Evolutionary conservation across 768 basidiomycete genomes (phyloP).

Genomic region (Suillus cothurnatus): DNA sequence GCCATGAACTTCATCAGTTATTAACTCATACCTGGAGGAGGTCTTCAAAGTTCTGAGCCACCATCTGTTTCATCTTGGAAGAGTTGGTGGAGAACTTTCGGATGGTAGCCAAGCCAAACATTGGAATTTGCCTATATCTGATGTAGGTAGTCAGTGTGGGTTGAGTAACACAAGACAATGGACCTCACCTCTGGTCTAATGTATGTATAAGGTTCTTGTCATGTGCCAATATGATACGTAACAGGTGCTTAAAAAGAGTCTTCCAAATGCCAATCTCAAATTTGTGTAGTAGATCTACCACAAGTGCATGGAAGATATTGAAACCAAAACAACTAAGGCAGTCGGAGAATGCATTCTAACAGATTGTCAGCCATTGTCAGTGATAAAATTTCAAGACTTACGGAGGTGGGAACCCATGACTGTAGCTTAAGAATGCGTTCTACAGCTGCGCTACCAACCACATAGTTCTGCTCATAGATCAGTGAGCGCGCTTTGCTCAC

Average conservation of each 20-base stretch:
- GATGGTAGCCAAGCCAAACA: conserved; percentile 36
- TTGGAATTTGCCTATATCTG: conserved; percentile 8
- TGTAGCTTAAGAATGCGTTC: neutral
- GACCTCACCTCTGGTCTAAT: neutral
- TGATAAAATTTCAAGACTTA: neutral
- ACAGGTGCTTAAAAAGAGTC: neutral
- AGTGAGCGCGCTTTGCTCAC: too few species aligned
- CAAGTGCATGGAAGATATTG: neutral
- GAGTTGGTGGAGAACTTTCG: conserved; percentile 32
- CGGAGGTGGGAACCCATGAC: neutral
- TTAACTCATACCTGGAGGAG: conserved; percentile 26
- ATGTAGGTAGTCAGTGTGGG: too few species aligned
- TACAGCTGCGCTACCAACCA: too few species aligned
- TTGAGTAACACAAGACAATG: too few species aligned
- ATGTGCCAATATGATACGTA: neutral
- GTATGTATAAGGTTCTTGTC: neutral
- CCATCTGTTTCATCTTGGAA: conserved; percentile 36
- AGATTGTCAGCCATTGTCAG: neutral
- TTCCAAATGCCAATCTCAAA: neutral
- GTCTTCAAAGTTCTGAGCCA: conserved; percentile 39
- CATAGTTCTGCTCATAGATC: too few species aligned
- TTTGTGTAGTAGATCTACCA: neutral
- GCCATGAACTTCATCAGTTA: too few species aligned
- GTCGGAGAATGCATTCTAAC: neutral
- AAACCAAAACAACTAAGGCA: neutral